phyloP scores from a whole-genome alignment of 2,329 filamentous ascomycete species.

The Capronia americana region DNA sequence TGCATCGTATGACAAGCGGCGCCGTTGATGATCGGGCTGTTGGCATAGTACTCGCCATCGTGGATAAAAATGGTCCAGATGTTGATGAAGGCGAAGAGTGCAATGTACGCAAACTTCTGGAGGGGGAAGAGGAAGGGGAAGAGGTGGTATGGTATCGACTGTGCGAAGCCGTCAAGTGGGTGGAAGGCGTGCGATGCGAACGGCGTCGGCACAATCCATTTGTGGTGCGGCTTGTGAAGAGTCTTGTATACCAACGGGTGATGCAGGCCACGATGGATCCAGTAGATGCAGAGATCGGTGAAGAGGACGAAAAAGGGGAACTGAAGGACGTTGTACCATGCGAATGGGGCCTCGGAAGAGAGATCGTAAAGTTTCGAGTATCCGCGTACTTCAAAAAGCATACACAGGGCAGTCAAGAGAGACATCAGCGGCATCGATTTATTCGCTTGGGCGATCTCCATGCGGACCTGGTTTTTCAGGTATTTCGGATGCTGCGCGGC shows the following conservation, averaged over 20 bases:
- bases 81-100: slow-evolving; percentile 89
- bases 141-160: slow-evolving; percentile 89
- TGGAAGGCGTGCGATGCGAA: slow-evolving; percentile 95
- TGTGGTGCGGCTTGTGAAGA: slow-evolving; percentile 97
- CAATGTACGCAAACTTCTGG: slow-evolving; percentile 86
- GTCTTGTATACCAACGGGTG: slow-evolving; percentile 81
- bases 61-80: slow-evolving; percentile 97
- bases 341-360: slow-evolving; percentile 74
- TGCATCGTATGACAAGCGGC: slow-evolving; percentile 94
- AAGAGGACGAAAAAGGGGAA: slow-evolving; percentile 88
- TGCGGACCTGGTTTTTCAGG: slow-evolving; percentile 86
- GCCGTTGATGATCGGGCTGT: slow-evolving; percentile 90
- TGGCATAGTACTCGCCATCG: slow-evolving; percentile 91
- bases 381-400: slow-evolving; percentile 82
- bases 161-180: slow-evolving; percentile 86
- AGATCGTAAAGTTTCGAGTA: slow-evolving; percentile 86
- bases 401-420: slow-evolving; percentile 78
- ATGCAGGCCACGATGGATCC: slow-evolving; percentile 86
- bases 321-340: slow-evolving; percentile 79
- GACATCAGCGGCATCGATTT: slow-evolving; percentile 81
- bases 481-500: slow-evolving; percentile 91
- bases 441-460: slow-evolving; percentile 84
- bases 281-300: slow-evolving; percentile 90
- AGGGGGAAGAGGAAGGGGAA: slow-evolving; percentile 93
- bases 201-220: slow-evolving; percentile 98